Evolutionary conservation across 1,284 basidiomycete genomes (phyloP).

Genomic region (Bondarzewia mesenterica): DNA sequence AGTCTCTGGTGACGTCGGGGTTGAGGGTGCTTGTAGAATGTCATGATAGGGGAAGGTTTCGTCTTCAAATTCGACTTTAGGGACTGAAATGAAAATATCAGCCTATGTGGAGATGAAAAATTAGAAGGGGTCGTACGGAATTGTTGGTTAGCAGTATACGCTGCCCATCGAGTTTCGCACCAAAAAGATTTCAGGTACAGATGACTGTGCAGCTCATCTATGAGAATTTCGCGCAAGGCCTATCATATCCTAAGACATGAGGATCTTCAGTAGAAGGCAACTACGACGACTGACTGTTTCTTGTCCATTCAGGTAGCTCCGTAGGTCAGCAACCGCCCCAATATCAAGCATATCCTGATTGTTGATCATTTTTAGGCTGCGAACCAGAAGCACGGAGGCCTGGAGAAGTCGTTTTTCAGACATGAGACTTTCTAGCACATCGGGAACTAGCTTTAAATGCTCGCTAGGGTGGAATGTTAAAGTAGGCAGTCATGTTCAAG

Average conservation of each 20-base stretch:
- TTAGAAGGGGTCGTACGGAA: conserved; percentile 42
- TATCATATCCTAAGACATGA: conserved; percentile 21
- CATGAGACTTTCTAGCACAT: conserved; percentile 88
- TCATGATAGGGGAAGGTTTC: conserved; percentile 27
- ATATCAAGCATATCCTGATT: conserved; percentile 92
- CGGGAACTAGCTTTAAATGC: conserved; percentile 85
- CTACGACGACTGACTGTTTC: conserved; percentile 60
- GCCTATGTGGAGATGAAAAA: conserved; percentile 1
- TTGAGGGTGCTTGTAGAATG: conserved; percentile 20
- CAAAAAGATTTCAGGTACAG: conserved; percentile 97
- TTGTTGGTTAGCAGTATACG: conserved; percentile 78
- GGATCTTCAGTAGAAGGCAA: not conserved
- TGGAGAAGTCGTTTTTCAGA: conserved; percentile 92
- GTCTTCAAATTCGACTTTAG: conserved; percentile 51
- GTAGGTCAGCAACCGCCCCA: conserved; percentile 85
- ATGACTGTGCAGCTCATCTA: conserved; percentile 96
- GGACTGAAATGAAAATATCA: conserved; percentile 31
- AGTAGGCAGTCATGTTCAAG: conserved; percentile 5
- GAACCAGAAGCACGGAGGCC: conserved; percentile 82
- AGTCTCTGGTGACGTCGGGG: conserved; percentile 26
- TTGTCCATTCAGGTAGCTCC: conserved; percentile 81
- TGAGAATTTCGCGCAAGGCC: conserved; percentile 86
- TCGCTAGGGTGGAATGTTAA: conserved; percentile 48
- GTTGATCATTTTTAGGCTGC: conserved; percentile 86
- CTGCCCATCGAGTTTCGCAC: conserved; percentile 88